Evolutionary conservation across 2,329 filamentous ascomycete genomes (phyloP).

Genomic region (Penicillium sp.): DNA sequence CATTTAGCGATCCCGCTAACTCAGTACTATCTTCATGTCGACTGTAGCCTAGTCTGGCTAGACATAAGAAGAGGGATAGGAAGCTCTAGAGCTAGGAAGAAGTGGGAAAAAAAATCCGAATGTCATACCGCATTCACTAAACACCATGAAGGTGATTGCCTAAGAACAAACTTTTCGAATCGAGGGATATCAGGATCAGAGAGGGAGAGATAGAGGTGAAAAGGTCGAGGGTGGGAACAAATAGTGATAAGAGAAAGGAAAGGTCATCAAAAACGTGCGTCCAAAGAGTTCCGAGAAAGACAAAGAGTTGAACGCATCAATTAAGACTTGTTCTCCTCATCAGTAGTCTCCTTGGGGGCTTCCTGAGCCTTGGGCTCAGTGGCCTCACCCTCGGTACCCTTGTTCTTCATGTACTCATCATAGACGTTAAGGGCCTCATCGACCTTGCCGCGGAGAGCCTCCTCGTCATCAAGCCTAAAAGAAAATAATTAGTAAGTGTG

Average conservation of each 20-base stretch:
- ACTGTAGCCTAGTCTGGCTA: not conserved
- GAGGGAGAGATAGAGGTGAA: constrained; percentile 25
- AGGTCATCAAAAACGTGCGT: constrained; percentile 41
- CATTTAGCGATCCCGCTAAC: constrained; percentile 19
- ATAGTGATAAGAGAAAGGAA: constrained; percentile 28
- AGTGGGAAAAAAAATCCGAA: constrained; percentile 22
- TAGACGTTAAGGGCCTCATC: constrained; percentile 97
- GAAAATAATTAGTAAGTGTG: constrained; percentile 17
- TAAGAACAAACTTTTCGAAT: constrained; percentile 44
- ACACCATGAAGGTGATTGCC: constrained; percentile 34
- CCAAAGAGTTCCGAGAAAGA: constrained; percentile 32
- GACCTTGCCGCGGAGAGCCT: constrained; percentile 89
- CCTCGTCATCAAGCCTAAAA: constrained; percentile 80
- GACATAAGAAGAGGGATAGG: not conserved
- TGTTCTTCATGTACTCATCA: constrained; percentile 96
- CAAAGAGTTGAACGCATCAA: constrained; percentile 23
- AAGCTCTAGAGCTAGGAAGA: constrained; percentile 12
- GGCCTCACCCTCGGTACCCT: constrained; percentile 51
- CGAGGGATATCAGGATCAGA: constrained; percentile 45
- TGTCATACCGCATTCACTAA: constrained; percentile 35
- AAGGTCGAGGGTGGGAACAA: constrained; percentile 22
- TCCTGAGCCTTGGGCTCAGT: constrained; percentile 50
- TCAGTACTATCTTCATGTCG: not conserved
- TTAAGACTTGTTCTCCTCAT: constrained; percentile 46
- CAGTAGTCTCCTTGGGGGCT: constrained; percentile 44